phyloP scores from a whole-genome alignment of 495 filamentous ascomycete genomes.

The Lophium mytilinum region DNA sequence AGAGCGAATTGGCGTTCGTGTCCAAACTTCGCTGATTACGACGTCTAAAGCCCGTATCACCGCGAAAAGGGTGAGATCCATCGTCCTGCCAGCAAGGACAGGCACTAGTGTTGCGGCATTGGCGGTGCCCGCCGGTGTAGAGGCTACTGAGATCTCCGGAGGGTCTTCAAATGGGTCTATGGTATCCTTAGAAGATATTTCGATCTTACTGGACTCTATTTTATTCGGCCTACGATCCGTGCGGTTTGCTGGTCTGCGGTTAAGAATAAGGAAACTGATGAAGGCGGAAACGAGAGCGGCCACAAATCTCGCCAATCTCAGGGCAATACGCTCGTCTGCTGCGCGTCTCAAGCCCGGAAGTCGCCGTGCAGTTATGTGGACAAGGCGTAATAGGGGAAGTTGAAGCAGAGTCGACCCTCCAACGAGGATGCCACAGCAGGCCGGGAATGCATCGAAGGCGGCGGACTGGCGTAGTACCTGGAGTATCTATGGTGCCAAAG shows the following conservation, averaged over 20 bases:
- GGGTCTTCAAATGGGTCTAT: slow-evolving; percentile 14
- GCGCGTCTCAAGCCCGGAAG: not conserved
- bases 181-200: not conserved
- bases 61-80: slow-evolving; percentile 83
- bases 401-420: slow-evolving; percentile 72
- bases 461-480: slow-evolving; percentile 29
- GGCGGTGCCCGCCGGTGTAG: not conserved
- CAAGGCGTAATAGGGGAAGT: slow-evolving; percentile 27
- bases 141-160: not conserved
- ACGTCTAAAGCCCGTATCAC: slow-evolving; percentile 67
- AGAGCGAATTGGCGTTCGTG: slow-evolving; percentile 20
- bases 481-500: slow-evolving; percentile 7
- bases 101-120: not conserved
- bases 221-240: not conserved
- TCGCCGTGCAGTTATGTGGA: slow-evolving; percentile 3
- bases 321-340: not conserved
- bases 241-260: slow-evolving; percentile 1
- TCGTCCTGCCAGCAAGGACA: slow-evolving; percentile 58
- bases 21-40: slow-evolving; percentile 59
- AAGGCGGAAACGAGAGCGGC: slow-evolving; percentile 24
- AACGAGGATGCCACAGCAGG: slow-evolving; percentile 70
- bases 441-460: slow-evolving; percentile 56
- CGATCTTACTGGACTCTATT: no score
- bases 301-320: slow-evolving; percentile 16
- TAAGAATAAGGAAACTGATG: slow-evolving; percentile 24